Base-by-base conservation (phyloP, 805 yeast species). In the Blastobotrys terrestris region DNA sequence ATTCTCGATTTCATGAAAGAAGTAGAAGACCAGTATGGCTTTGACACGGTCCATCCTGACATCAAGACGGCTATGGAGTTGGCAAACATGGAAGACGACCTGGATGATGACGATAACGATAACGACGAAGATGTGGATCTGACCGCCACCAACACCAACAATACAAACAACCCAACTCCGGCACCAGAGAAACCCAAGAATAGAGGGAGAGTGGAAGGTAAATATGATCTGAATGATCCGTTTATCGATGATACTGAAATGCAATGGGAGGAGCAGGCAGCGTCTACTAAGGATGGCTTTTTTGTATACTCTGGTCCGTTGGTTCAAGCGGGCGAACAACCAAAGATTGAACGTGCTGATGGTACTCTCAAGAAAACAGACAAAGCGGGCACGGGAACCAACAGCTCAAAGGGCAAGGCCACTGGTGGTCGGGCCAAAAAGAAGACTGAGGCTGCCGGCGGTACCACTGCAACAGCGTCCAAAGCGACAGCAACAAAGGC, bases 181-280 rank as follows among this genome's bases (percentile, higher is more conserved):
- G 26, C 14, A 20, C 51, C 44, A 11, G 69, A 72, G 59, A 77
- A 73, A 62, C 71, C 75, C 45, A 76, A 74, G 63, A 74, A 74
- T 61, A 76, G 79, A 41, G 85, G 85, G 62, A 78, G 90, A 50
- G 80, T 86, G 58, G 88, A 90, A 39, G 97, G 97, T 1, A 89
- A 87, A 64, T 94, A 94, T 68, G 99, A 94, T 66, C 75, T 80
- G 48, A 83, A 87, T 55, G 99, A 94, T 68, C 99, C 98, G 1
- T 94, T 94, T 63, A 94, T 94, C 54, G 99, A 94, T 70, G 99
- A 94, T 69, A 79, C 88, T 14, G 99, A 94, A 69, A 72, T 90
- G 60, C 78, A 81, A 53, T 86, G 94, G 86, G 99, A 94, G 69
- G 97, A 91, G 67, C 95, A 87, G 62, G 83, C 95, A 6, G 91